Evolutionary conservation across 768 basidiomycete species (phyloP), one percentile per base, ranked within the genome.

Genomic region (Auricularia sp.): DNA sequence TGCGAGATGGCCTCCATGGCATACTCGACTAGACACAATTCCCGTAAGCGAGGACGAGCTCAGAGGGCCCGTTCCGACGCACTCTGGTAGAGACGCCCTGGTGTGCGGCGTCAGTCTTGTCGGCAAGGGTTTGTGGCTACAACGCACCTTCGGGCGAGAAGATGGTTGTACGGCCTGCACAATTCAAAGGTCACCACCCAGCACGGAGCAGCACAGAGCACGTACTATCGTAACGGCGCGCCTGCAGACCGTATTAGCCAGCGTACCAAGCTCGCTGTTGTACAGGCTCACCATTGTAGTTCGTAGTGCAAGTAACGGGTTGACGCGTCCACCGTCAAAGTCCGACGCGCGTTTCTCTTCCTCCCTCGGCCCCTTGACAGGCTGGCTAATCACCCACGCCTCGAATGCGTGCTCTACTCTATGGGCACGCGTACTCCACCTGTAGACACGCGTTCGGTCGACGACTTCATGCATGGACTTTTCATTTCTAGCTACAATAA

Each of bases 1-100:
- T 94, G 90, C 35, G 94, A 97, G 81, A 98, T 98, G 65, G 94
- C 93, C 74, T 98, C 97, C 93, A 98, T 97, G 54, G 96, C 96
- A 84, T 99, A 99, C 79, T 99, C 96, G 80, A 98, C 96, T 96
- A 70, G 7, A 33, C 54, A 36, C 54, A 35, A 63, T 59, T 62
- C 47, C 56, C 61, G 68, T 61, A 42, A 54, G 68, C 47, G 61
- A 62, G 58, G 65, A 42, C 44, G 61, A 59, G 62, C 59, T 51
- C 34, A 35, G 42, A 23, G 21, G 7, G 14, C 7, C 47, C 67
- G 12, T 42, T 14, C 7, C 39, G 63, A 75, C 88, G 76, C 72
- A 95, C 94, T 94, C 81, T 99, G 96, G 76, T 96, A 98, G 64
- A 99, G 79, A 67, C 96, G 93, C 69, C 94, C 94, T 97, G 68